phyloP scores from a whole-genome alignment of 148 eudicot species.

The Camellia sinensis region DNA sequence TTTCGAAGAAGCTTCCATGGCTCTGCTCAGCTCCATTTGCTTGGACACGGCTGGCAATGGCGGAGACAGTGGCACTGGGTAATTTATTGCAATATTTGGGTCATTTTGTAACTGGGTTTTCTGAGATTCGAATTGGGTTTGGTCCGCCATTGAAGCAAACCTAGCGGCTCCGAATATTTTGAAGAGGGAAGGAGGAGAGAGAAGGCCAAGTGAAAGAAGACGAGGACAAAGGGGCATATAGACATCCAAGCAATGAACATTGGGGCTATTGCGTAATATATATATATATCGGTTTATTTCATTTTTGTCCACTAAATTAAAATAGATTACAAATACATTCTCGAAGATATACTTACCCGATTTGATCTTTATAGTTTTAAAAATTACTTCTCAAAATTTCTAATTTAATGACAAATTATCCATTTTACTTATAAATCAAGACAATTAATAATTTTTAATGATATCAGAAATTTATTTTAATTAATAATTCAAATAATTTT shows the following conservation, averaged over 20 bases:
- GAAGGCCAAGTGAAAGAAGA: slow-evolving; percentile 5
- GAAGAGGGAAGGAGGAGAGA: slow-evolving; percentile 7
- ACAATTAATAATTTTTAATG: no score
- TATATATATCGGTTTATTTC: no score
- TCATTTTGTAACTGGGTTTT: slow-evolving; percentile 25
- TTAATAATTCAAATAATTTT: no score
- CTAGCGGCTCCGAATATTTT: not conserved
- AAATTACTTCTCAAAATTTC: no score
- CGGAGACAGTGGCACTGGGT: slow-evolving; percentile 86
- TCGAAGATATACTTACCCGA: no score
- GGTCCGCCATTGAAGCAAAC: slow-evolving; percentile 28
- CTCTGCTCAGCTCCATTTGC: slow-evolving; percentile 74
- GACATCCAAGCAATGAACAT: not conserved
- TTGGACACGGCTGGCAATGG: slow-evolving; percentile 71
- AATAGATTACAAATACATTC: no score
- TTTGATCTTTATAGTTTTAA: no score
- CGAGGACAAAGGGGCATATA: slow-evolving; percentile 4
- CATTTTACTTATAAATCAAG: no score
- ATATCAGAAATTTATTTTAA: no score
- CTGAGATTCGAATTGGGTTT: slow-evolving; percentile 27
- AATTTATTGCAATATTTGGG: slow-evolving; percentile 24
- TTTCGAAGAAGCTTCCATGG: slow-evolving; percentile 84
- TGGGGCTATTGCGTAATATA: not conserved
- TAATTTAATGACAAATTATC: no score
- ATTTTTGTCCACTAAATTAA: no score